Conservation (phyloP, 169 alveolate species). For the Plasmodium fragile region DNA sequence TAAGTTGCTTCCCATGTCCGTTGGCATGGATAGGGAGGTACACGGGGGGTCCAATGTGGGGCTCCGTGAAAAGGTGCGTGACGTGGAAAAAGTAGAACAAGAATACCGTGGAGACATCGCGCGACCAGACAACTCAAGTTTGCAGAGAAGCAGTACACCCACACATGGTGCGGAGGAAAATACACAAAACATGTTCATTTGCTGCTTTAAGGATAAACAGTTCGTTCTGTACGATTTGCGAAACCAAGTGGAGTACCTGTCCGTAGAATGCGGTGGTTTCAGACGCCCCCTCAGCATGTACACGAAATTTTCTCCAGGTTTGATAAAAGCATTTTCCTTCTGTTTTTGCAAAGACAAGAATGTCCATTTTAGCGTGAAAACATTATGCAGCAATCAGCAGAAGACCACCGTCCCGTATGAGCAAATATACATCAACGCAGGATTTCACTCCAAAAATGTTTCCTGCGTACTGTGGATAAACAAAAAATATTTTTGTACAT, state of each 20-base stretch:
- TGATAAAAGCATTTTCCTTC: slow-evolving; percentile 25
- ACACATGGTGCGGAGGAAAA: neutral
- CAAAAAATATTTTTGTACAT: slow-evolving; percentile 33
- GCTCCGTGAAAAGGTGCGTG: neutral
- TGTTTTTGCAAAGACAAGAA: slow-evolving; percentile 68
- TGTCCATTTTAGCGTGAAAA: slow-evolving; percentile 24
- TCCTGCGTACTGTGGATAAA: slow-evolving; percentile 46
- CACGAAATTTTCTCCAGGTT: slow-evolving; percentile 7
- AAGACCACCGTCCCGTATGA: slow-evolving; percentile 26
- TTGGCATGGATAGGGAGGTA: neutral
- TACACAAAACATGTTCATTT: slow-evolving; percentile 25
- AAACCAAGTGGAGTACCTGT: slow-evolving; percentile 55
- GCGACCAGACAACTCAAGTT: neutral
- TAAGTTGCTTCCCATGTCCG: slow-evolving; percentile 26
- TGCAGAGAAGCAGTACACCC: neutral
- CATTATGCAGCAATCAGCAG: neutral
- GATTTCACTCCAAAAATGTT: slow-evolving; percentile 54
- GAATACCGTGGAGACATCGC: neutral
- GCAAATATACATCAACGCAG: slow-evolving; percentile 32
- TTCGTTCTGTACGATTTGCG: slow-evolving; percentile 55
- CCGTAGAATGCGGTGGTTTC: slow-evolving; percentile 72
- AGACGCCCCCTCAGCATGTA: slow-evolving; percentile 65
- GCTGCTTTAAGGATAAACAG: slow-evolving; percentile 67
- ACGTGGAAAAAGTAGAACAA: neutral
- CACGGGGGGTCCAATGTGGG: neutral